Evolutionary conservation across 257 asterid species (phyloP), one percentile per base, ranked within the genome.

Genomic region (Buddleja alternifolia): DNA sequence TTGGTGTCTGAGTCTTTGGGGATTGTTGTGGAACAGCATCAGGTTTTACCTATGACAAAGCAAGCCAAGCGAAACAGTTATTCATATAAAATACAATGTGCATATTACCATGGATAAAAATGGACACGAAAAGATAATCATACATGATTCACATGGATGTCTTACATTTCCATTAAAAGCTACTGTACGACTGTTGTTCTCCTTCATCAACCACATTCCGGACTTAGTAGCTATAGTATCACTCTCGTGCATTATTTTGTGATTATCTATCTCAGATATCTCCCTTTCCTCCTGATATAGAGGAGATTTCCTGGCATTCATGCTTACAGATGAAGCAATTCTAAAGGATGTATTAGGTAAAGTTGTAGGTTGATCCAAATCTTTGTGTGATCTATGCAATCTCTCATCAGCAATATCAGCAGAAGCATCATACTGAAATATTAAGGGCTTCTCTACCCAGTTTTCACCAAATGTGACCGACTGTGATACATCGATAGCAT

Each of bases 101-200:
- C 32, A 59, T 59, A 40, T 50, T 65, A 46, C 16, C 65, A 71
- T 21, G 39, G 39, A 77, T 9, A 48, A 56, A 59, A 32, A 36
- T 17, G 46, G 16, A 57, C 15, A 66, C 29, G 23, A 21, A 55
- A 67, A 42, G 19, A 56, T 14, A 42, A 55, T 66, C 74, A 67
- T 16, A 73, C 52, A 64, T 14, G 55, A 59, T 14, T 37, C 64
- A 67, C 36, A 73, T 34, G 36, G 60, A 64, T 19, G 64, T 67
- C 95, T 80, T 88, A 91, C 99, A 80, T 76, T 82, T 86, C 83
- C 88, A 44, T 84, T 86, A 25, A 72, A 65, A 75, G 66, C 82
- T 63, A 66, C 73, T 7, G 58, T 56, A 29, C 62, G 79, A 60
- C 59, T 73, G 63, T 24, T 78, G 56, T 77, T 87, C 76, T 78